These are phyloP conservation scores for Mortierella sp. DNA, from an alignment of 371 early-diverging fungal genomes.

Conservation along the genomic window DNA sequence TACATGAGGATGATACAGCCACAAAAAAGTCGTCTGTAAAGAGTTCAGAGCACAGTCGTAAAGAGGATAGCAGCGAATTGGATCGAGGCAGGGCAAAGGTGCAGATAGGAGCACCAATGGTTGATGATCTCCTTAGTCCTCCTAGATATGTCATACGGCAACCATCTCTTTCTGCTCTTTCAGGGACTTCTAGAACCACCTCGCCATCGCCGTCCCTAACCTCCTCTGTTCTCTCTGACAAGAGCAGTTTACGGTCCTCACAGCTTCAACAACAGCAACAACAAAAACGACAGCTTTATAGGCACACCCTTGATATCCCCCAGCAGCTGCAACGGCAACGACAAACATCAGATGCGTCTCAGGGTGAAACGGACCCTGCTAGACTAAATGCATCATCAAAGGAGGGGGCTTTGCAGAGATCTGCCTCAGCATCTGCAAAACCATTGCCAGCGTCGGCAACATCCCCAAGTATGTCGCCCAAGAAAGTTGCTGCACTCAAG, in stretches of 20 bases:
- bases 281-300: slow-evolving; percentile 1
- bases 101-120: slow-evolving; percentile 12
- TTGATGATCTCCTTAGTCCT: slow-evolving; percentile 21
- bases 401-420: neutral
- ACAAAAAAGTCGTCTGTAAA: slow-evolving; percentile 9
- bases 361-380: slow-evolving; percentile 4
- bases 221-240: slow-evolving; percentile 30
- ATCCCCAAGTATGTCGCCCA: slow-evolving; percentile 2
- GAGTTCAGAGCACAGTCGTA: slow-evolving; percentile 4
- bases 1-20: slow-evolving; percentile 9
- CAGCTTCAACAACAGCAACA: slow-evolving; percentile 29
- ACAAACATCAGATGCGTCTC: slow-evolving; percentile 19
- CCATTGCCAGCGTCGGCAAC: neutral
- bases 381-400: neutral
- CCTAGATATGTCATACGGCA: slow-evolving; percentile 30
- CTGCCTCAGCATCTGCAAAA: neutral
- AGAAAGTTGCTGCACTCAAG: slow-evolving; percentile 8
- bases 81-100: slow-evolving; percentile 5
- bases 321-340: slow-evolving; percentile 12
- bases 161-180: slow-evolving; percentile 18
- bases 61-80: slow-evolving; percentile 2
- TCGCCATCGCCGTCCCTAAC: slow-evolving; percentile 33
- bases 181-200: slow-evolving; percentile 21
- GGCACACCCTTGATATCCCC: slow-evolving; percentile 5
- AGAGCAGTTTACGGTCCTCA: slow-evolving; percentile 21